Percentiles rank a stretch among this genome's conserved stretches.
These are phyloP conservation scores for Hemisphaericaspora nanyangensis DNA, from an alignment of 805 yeast species.

Conservation along the genomic window DNA sequence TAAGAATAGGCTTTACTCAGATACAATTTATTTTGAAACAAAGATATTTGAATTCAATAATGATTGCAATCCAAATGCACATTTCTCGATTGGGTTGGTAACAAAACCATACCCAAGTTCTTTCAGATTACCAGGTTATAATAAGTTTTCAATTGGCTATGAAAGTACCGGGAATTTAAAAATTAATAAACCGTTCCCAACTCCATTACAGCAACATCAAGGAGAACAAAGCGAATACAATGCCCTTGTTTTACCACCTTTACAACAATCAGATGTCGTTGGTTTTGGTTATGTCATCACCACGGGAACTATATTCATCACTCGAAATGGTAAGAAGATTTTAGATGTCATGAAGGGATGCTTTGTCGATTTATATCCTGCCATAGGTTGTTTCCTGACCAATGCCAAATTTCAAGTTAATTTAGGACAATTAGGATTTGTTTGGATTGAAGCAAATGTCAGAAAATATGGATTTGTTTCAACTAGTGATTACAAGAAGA, in stretches of 20 bases:
- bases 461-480: constrained; percentile 55
- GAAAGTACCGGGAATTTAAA: constrained; percentile 71
- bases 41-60: constrained; percentile 33
- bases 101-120: constrained; percentile 68
- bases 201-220: constrained; percentile 41
- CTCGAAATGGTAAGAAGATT: constrained; percentile 53
- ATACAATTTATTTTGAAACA: constrained; percentile 60
- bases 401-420: constrained; percentile 42
- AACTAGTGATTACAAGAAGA: constrained; percentile 35
- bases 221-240: constrained; percentile 39
- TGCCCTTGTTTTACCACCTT: constrained; percentile 48
- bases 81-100: constrained; percentile 61
- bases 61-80: constrained; percentile 35
- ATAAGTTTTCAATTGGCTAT: constrained; percentile 65
- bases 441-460: constrained; percentile 49
- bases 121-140: constrained; percentile 72
- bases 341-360: constrained; percentile 49
- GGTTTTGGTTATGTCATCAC: constrained; percentile 51
- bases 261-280: constrained; percentile 50
- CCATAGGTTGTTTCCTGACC: constrained; percentile 47
- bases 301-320: constrained; percentile 48
- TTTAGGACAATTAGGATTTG: constrained; percentile 43
- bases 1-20: constrained; percentile 27
- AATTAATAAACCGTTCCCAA: constrained; percentile 59
- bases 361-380: constrained; percentile 49